Base-by-base conservation (phyloP, 2,329 filamentous ascomycete genomes). In the Fusarium sp. region DNA sequence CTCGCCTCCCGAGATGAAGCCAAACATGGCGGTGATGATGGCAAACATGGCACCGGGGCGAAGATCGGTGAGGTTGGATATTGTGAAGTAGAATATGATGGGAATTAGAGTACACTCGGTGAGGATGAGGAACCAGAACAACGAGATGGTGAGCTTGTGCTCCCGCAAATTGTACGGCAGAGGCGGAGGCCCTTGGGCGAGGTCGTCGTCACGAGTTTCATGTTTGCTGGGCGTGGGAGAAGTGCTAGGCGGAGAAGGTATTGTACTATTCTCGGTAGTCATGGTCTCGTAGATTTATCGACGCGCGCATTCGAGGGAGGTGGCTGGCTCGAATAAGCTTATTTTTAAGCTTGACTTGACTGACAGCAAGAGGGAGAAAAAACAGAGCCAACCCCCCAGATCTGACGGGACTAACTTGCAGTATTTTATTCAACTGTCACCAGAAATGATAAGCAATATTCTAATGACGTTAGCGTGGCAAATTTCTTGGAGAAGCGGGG, bases 11-110 rank as follows among this genome's bases (percentile, higher is more conserved):
- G 79, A 81, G 7, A 80, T 75, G 48, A 80, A 72, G 44, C 80
- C 80, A 64, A 80, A 81, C 67, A 81, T 79, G 11, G 80, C 77
- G 1, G 79, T 81, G 46, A 81, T 77, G 45, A 81, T 79, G 51
- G 80, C 79, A 53, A 81, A 81, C 45, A 78, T 69, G 4, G 59
- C 61, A 2, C 66, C 68, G 1, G 64, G 61, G 3, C 61, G 58
- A 29, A 70, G 49, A 19, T 66, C 58, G 25, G 56, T 63, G 6
- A 64, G 32, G 8, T 58, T 77, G 51, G 75, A 77, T 19, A 82
- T 75, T 10, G 75, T 74, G 58, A 81, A 82, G 69, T 78, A 82
- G 11, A 82, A 70, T 0, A 77, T 60, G 48, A 82, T 76, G n/a
- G 80, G 80, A n/a, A 81, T 70, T 7, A 70, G 55, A 0, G 67